Base-by-base conservation (phyloP, 2,329 filamentous ascomycete species). In the Penicillium expansum region DNA sequence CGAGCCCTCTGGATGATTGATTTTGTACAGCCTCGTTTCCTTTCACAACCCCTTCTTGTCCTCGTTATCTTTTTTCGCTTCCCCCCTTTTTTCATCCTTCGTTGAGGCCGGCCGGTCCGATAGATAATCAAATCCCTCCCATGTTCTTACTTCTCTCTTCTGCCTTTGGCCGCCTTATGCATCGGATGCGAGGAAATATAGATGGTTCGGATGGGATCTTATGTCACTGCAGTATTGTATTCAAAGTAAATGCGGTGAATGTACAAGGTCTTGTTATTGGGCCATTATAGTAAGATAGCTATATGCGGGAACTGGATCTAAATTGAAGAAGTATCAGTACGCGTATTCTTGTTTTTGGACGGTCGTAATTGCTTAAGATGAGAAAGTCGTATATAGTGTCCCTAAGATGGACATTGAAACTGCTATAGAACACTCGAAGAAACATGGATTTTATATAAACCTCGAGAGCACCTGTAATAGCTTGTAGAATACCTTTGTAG, bases 21-120 rank as follows among this genome's bases (percentile, higher is more conserved):
- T 58, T 57, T 32, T 67, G 64, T 66, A 67, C 60, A 67, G 64
- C 62, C 61, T 9, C 22, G 8, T 14, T 18, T 58, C 22, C 38
- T 35, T 32, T 50, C 42, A 45, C 30, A 33, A 30, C 29, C 24
- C 18, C 37, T 52, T 49, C 32, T 38, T 30, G 33, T 5, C 42
- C 29, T 24, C 27, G 35, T 53, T 55, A 41, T 52, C 49, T 38
- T 29, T 58, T 58, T 43, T 43, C 52, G 55, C 33, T 39, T 14
- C 49, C 30, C 18, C 41, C 14, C 32, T 48, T 48, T 49, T 47
- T 55, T 42, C 54, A 56, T 64, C 51, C 38, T 37, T 55, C 56
- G 45, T 63, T 66, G 58, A 66, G 64, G 58, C 63, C 64, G 63
- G 64, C 64, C 64, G 62, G 64, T 67, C 63, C 64, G 63, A 67